Base-by-base conservation (phyloP, 2,329 filamentous ascomycete genomes). In the Mycosphaerella sp. region DNA sequence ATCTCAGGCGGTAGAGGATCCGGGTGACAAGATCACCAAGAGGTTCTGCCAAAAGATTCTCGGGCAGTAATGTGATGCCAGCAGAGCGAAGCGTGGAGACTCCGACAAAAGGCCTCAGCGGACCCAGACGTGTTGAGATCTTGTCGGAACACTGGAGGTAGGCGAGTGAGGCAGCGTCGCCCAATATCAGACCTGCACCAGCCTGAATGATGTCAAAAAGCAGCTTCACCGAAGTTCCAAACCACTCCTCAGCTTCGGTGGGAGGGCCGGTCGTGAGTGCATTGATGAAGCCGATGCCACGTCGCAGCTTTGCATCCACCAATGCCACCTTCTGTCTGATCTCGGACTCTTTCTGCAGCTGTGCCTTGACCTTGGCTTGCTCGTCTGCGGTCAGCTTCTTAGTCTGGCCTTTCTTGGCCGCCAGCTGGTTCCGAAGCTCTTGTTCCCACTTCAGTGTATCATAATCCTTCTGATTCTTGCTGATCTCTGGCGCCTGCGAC, bases 361-460 rank as follows among this genome's bases (percentile, higher is more conserved):
- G 93, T 6, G 88, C 86, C 49, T 93, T 92, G 54, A 97, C 87
- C 71, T 95, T 97, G 31, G 85, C 81, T 61, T 86, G 85, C 66
- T 98, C 92, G 36, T 97, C 93, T 0, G 88, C 74, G 0, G 89
- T 93, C 8, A 97, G 81, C 72, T 96, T 98, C 74, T 90, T 92
- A 64, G 89, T 83, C 56, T 87, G 82, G 1, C 92, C 92, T 70
- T 92, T 95, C 76, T 97, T 98, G 67, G 88, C 80, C n/a, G 91
- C 90, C 40, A 98, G 73, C 64, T 96, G 89, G 39, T 83, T 80
- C 54, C 91, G 80, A 6, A 98, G 78, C 60, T 98, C 93, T 69
- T 92, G 87, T 71, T 98, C 93, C 93, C 95, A 98, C 71, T 95
- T 96, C 40, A 96, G 73, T 1, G 89, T 95, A 64, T 98, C 89